Conservation (phyloP, 352 stramenopile species). For the Globisporangium polare region DNA sequence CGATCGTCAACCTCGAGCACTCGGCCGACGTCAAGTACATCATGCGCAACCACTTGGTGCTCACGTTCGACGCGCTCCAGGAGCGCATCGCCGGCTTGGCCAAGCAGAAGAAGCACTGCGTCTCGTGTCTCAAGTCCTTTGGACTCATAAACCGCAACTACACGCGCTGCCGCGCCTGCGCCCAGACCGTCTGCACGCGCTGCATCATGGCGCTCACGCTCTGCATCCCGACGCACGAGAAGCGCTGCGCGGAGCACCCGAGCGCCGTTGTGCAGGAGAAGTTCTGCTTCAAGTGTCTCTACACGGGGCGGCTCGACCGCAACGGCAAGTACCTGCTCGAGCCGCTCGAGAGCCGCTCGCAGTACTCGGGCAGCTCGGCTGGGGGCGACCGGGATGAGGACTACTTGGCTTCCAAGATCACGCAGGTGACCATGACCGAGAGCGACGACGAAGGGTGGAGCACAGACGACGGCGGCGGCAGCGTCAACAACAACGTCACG, state of each 20-base stretch:
- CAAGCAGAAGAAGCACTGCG: conserved; percentile 34
- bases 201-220: conserved; percentile 57
- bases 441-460: conserved; percentile 18
- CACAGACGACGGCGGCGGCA: conserved; percentile 6
- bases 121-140: conserved; percentile 35
- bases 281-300: conserved; percentile 63
- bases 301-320: conserved; percentile 45
- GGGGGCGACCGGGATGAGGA: conserved; percentile 20
- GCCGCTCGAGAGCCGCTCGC: conserved; percentile 33
- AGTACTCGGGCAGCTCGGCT: conserved; percentile 16
- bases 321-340: conserved; percentile 31
- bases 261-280: conserved; percentile 61
- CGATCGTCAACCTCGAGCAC: conserved; percentile 39
- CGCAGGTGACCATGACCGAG: conserved; percentile 12
- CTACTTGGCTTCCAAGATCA: conserved; percentile 14
- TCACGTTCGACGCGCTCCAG: conserved; percentile 33
- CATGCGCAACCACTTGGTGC: conserved; percentile 35
- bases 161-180: conserved; percentile 48
- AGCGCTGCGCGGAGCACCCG: conserved; percentile 48
- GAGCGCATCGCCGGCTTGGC: conserved; percentile 24
- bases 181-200: conserved; percentile 44
- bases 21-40: conserved; percentile 55
- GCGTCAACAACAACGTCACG: background rate
- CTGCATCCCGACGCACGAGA: conserved; percentile 50
- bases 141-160: conserved; percentile 36